phyloP scores from a whole-genome alignment of 108 stramenopile genomes.

The Skeletonema tropicum region DNA sequence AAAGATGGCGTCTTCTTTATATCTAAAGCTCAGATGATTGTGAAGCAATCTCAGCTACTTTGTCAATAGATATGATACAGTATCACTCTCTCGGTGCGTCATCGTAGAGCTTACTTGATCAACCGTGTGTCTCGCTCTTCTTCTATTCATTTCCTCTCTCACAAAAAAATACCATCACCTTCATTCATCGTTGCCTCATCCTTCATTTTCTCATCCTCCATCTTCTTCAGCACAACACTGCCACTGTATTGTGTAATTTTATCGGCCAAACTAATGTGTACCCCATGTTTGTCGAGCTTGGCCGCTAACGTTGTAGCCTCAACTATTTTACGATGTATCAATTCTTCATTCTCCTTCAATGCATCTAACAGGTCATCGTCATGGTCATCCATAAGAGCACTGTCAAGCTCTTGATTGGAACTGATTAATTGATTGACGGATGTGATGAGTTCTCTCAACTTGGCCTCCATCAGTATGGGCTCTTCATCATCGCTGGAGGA shows the following conservation, averaged over 20 bases:
- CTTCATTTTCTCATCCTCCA: background rate
- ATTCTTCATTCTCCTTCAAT: slow-evolving; percentile 24
- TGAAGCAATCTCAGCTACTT: no score
- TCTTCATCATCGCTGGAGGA: slow-evolving; percentile 16
- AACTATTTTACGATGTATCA: slow-evolving; percentile 20
- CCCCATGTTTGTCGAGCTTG: slow-evolving; percentile 12
- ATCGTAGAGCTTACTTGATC: no score
- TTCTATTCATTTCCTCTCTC: background rate
- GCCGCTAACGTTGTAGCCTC: slow-evolving; percentile 2
- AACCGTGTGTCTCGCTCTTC: no score
- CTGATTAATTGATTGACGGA: slow-evolving; percentile 23
- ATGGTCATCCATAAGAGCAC: background rate
- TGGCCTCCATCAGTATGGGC: slow-evolving; percentile 33
- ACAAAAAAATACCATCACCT: slow-evolving; percentile 1
- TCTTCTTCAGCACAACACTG: slow-evolving; percentile 16
- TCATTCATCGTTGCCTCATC: background rate
- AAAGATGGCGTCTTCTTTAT: no score
- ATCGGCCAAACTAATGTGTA: slow-evolving; percentile 14
- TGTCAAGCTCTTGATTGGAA: slow-evolving; percentile 28
- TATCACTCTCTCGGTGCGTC: no score
- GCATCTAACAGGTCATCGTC: slow-evolving; percentile 33
- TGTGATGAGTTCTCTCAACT: slow-evolving; percentile 18
- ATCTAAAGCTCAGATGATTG: no score
- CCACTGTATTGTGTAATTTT: slow-evolving; percentile 19
- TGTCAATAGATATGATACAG: no score